Conservation (phyloP, 805 yeast genomes). For the Candida xyloterini region DNA sequence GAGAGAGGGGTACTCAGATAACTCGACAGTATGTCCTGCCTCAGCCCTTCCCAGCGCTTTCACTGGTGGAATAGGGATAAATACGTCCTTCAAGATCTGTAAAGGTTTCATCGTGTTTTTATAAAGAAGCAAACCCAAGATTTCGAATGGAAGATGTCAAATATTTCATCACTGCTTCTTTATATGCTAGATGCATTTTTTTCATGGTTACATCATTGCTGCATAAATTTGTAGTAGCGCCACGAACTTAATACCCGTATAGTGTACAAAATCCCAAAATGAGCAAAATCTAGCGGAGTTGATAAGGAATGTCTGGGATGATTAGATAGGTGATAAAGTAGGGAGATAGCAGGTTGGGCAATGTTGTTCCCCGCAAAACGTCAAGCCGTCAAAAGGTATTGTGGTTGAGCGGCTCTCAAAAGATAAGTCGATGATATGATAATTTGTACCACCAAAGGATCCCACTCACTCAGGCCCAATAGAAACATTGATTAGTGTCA, state of each 20-base stretch:
- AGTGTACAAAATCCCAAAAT: background rate
- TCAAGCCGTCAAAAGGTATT: no score
- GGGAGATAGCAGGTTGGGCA: no score
- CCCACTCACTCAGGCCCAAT: no score
- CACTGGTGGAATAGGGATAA: constrained; percentile 25
- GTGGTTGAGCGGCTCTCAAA: no score
- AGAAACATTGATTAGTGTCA: background rate
- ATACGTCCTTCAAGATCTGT: constrained; percentile 21
- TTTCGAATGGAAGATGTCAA: background rate
- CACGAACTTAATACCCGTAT: background rate
- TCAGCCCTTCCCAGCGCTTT: constrained; percentile 19
- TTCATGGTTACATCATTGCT: background rate
- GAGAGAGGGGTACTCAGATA: background rate
- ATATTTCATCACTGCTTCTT: background rate
- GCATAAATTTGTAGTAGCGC: background rate
- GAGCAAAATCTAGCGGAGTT: background rate
- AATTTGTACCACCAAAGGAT: no score
- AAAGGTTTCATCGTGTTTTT: constrained; percentile 6
- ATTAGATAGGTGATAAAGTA: no score
- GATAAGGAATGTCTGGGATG: background rate
- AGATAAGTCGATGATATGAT: no score
- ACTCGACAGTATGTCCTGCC: constrained; percentile 7
- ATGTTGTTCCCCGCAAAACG: no score
- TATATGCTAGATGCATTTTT: background rate
- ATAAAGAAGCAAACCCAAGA: background rate